Evolutionary conservation across 2,329 filamentous ascomycete genomes (phyloP).

Genomic region (Acrodontium crateriforme): DNA sequence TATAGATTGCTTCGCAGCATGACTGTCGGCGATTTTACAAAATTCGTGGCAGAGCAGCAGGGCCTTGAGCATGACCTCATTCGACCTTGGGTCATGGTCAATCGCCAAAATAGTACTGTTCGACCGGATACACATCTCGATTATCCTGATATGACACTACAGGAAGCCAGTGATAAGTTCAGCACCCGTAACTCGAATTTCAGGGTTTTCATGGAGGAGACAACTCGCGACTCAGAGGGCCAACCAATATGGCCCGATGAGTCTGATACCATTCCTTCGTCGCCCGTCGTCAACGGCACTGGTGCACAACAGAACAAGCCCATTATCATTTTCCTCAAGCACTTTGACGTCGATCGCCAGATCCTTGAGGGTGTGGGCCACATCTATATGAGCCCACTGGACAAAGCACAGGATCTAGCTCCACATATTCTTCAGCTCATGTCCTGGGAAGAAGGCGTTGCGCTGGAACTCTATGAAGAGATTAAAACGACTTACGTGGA

Average conservation of each 20-base stretch:
- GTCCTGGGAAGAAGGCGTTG: conserved; percentile 63
- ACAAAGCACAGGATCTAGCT: conserved; percentile 74
- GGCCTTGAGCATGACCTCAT: conserved; percentile 54
- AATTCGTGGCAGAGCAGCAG: conserved; percentile 56
- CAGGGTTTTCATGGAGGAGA: conserved; percentile 75
- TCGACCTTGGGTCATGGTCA: conserved; percentile 94
- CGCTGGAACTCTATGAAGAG: conserved; percentile 75
- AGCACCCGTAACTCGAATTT: conserved; percentile 56
- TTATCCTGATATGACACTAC: conserved; percentile 53
- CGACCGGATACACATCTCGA: conserved; percentile 78
- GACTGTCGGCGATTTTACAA: conserved; percentile 61
- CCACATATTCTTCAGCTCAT: conserved; percentile 67
- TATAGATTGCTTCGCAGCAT: conserved; percentile 65
- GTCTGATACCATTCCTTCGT: conserved; percentile 37
- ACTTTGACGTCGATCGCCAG: conserved; percentile 71
- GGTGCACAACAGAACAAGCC: conserved; percentile 28
- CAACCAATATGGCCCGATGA: conserved; percentile 58
- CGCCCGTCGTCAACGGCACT: conserved; percentile 28
- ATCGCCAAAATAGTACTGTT: conserved; percentile 92
- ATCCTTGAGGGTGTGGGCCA: conserved; percentile 64
- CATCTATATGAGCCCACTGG: conserved; percentile 74
- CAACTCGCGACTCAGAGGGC: conserved; percentile 55
- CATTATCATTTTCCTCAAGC: conserved; percentile 83
- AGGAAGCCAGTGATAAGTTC: conserved; percentile 54
- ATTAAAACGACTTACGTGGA: conserved; percentile 99